phyloP scores from a whole-genome alignment of 441 rosid species.

The Syzygium malaccense region DNA sequence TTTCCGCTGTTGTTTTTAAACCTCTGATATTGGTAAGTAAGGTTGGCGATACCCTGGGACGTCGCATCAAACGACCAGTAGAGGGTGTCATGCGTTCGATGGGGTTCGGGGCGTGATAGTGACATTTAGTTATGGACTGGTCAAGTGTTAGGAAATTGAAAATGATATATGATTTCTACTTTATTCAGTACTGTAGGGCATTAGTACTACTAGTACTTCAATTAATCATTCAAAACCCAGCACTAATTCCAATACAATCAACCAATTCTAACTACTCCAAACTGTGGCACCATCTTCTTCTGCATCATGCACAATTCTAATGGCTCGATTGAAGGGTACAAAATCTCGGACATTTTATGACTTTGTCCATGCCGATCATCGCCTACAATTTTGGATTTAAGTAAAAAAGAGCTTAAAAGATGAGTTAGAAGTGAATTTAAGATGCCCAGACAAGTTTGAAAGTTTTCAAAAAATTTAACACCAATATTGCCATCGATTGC shows the following conservation, averaged over 20 bases:
- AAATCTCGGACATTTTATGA: not conserved
- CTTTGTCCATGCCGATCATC: not conserved
- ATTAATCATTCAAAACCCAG: not conserved
- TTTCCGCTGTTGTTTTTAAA: too few species aligned
- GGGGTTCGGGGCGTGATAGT: too few species aligned
- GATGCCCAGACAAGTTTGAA: not conserved
- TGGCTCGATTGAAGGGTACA: not conserved
- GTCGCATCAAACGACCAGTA: too few species aligned
- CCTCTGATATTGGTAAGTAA: too few species aligned
- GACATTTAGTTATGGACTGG: not conserved
- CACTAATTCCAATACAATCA: not conserved
- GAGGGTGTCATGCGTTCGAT: too few species aligned
- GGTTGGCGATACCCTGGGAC: too few species aligned
- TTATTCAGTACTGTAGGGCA: not conserved
- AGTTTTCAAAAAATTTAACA: not conserved
- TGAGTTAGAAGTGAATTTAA: not conserved
- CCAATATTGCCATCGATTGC: not conserved
- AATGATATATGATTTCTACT: not conserved
- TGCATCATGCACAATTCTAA: not conserved
- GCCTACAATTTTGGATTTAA: not conserved
- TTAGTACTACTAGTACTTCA: not conserved
- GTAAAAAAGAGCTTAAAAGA: not conserved
- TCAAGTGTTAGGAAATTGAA: not conserved
- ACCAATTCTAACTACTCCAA: not conserved
- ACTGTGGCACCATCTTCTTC: not conserved